phyloP scores from a whole-genome alignment of 805 yeast species.

The Millerozyma acaciae region DNA sequence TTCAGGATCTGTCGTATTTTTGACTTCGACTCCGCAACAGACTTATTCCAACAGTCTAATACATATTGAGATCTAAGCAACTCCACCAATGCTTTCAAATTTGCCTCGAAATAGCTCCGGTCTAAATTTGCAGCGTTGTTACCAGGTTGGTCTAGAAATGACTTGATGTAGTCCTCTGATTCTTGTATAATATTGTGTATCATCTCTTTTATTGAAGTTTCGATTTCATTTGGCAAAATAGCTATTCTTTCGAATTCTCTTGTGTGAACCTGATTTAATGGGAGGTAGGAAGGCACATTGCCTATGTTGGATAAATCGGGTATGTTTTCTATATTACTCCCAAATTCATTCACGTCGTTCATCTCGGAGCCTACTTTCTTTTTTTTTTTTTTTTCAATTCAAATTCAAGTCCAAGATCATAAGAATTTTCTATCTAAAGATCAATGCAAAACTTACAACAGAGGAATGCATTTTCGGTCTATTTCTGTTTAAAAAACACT shows the following conservation, averaged over 20 bases:
- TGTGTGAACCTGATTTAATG: constrained; percentile 9
- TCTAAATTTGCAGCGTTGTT: constrained; percentile 5
- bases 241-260: constrained; percentile 14
- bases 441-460: too few species aligned
- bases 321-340: not conserved
- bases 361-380: too few species aligned
- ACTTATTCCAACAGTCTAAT: constrained; percentile 7
- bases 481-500: too few species aligned
- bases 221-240: constrained; percentile 3
- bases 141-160: constrained; percentile 5
- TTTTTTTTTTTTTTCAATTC: too few species aligned
- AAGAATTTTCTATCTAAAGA: too few species aligned
- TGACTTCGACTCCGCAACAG: constrained; percentile 15
- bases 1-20: constrained; percentile 16
- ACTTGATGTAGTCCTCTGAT: constrained; percentile 10
- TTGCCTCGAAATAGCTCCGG: constrained; percentile 5
- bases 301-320: not conserved
- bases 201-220: constrained; percentile 3
- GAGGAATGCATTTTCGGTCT: too few species aligned
- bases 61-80: constrained; percentile 12
- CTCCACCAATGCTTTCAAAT: constrained; percentile 12
- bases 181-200: constrained; percentile 8
- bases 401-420: too few species aligned
- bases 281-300: constrained; percentile 12
- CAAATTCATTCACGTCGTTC: too few species aligned